These are phyloP conservation scores for Melampsora americana DNA, from an alignment of 1,284 basidiomycete species.

Conservation along the genomic window DNA sequence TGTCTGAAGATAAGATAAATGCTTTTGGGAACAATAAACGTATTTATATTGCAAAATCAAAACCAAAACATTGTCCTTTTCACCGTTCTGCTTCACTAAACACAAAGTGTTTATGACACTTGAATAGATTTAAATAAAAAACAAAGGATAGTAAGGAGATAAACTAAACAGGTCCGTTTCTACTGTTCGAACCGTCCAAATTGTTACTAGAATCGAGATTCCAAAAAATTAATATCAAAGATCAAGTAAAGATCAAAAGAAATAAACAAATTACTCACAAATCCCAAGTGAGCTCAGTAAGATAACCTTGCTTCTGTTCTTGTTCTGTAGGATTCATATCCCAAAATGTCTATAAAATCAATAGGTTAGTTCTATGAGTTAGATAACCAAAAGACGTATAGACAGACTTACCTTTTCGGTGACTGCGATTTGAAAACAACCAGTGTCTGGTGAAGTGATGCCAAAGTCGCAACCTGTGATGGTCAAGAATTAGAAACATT, in stretches of 20 bases:
- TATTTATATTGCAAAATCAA: too few species aligned
- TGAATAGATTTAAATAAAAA: too few species aligned
- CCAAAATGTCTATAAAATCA: not conserved
- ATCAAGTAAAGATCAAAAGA: not conserved
- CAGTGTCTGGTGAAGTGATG: not conserved
- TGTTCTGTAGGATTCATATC: not conserved
- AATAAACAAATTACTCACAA: not conserved
- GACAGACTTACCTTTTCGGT: not conserved
- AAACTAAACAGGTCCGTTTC: not conserved
- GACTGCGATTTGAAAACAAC: slow-evolving; percentile 9
- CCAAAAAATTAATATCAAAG: not conserved
- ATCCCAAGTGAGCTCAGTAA: too few species aligned
- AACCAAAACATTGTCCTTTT: too few species aligned
- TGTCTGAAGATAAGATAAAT: too few species aligned
- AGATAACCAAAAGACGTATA: not conserved
- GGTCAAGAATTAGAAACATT: not conserved
- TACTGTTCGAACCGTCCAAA: not conserved
- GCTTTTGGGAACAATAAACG: too few species aligned
- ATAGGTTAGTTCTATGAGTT: not conserved
- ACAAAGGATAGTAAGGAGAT: too few species aligned
- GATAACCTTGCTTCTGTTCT: not conserved
- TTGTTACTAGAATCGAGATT: not conserved
- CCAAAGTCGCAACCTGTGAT: not conserved
- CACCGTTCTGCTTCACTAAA: too few species aligned
- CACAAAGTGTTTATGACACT: too few species aligned